These are phyloP conservation scores for Pseudomicrostroma phylloplanum DNA, from an alignment of 1,284 basidiomycete species.

Conservation along the genomic window DNA sequence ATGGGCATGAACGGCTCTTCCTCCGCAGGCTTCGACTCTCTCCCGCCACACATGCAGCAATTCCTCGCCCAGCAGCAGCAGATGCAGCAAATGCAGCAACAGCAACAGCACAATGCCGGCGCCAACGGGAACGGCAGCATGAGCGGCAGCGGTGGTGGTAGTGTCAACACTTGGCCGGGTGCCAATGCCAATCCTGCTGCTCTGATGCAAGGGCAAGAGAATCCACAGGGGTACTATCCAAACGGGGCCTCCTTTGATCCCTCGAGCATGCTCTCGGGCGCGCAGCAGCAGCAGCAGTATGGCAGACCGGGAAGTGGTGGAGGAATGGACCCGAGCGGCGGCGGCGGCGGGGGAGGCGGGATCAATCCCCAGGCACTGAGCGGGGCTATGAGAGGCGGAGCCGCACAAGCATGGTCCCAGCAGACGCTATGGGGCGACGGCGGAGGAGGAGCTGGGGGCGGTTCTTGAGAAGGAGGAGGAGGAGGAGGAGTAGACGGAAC, in stretches of 20 bases:
- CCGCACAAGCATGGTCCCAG: not conserved
- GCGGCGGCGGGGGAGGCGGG: not conserved
- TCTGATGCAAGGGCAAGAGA: not conserved
- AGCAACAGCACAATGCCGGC: not conserved
- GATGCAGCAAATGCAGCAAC: not conserved
- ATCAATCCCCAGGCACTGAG: not conserved
- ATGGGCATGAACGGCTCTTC: not conserved
- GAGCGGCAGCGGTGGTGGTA: not conserved
- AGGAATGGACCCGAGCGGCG: too few relatives aligned
- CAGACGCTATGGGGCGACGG: too few relatives aligned
- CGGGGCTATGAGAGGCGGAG: not conserved
- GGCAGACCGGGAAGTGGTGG: too few relatives aligned
- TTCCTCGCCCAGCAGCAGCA: constrained; percentile 2
- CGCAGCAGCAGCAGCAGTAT: too few relatives aligned
- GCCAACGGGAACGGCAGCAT: not conserved
- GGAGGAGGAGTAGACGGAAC: too few relatives aligned
- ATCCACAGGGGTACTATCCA: too few relatives aligned
- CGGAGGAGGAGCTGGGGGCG: too few relatives aligned
- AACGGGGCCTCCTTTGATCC: too few relatives aligned
- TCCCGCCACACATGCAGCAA: constrained; percentile 1
- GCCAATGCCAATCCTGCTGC: not conserved
- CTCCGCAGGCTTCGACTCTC: not conserved
- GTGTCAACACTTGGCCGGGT: not conserved
- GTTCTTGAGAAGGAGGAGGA: too few relatives aligned
- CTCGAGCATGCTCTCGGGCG: too few relatives aligned